Evolutionary conservation across 306 rosid genomes (phyloP).

Genomic region (Myrica gale): DNA sequence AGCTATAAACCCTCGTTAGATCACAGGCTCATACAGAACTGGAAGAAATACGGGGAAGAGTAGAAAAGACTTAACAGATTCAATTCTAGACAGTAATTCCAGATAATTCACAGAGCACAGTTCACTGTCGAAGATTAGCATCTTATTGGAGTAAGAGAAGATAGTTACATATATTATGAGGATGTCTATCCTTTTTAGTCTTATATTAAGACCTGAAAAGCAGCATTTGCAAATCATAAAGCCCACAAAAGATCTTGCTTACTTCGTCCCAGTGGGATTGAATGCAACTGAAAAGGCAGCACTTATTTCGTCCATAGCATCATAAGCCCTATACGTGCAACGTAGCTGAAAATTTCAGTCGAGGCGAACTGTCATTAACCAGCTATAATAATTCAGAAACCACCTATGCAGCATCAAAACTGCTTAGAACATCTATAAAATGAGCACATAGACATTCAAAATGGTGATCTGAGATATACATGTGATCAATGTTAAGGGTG

Average conservation of each 20-base stretch:
- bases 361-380: slow-evolving; percentile 26
- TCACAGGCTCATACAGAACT: slow-evolving; percentile 12
- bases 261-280: slow-evolving; percentile 88
- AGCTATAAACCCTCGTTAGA: slow-evolving; percentile 11
- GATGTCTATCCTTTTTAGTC: background rate
- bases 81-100: slow-evolving; percentile 11
- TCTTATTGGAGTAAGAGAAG: background rate
- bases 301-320: slow-evolving; percentile 90
- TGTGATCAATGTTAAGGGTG: background rate
- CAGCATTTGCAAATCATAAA: background rate
- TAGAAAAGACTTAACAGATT: slow-evolving; percentile 18
- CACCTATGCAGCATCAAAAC: slow-evolving; percentile 7
- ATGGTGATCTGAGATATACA: background rate
- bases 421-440: background rate
- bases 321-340: slow-evolving; percentile 93
- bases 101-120: slow-evolving; percentile 11
- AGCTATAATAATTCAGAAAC: slow-evolving; percentile 18
- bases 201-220: background rate
- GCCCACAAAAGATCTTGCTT: slow-evolving; percentile 29
- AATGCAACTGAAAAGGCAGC: slow-evolving; percentile 91
- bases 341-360: slow-evolving; percentile 67
- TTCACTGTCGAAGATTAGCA: slow-evolving; percentile 13
- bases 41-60: slow-evolving; percentile 9
- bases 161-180: background rate
- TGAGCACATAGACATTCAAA: background rate